A percentile compares a stretch with the other conserved stretches of the same genome.
These are phyloP conservation scores for Phellinidium pouzarii DNA, from an alignment of 1,284 basidiomycete species.

Conservation along the genomic window DNA sequence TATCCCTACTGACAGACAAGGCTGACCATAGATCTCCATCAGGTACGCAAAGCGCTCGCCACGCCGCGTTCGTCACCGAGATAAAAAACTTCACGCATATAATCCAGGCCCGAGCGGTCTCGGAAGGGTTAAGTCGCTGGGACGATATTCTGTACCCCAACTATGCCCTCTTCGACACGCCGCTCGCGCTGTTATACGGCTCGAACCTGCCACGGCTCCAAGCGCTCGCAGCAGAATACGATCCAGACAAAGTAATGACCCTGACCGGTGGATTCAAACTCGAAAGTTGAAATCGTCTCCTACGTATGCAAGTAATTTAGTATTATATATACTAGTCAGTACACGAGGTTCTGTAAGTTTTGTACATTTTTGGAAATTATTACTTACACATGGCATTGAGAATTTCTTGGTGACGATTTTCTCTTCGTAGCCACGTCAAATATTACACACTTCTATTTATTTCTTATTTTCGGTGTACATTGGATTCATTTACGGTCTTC, in stretches of 20 bases:
- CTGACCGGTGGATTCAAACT: slow-evolving; percentile 15
- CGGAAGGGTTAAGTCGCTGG: slow-evolving; percentile 16
- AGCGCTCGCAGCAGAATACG: slow-evolving; percentile 11
- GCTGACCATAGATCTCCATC: background rate
- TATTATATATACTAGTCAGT: too few species aligned
- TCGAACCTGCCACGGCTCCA: slow-evolving; percentile 6
- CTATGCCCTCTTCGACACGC: slow-evolving; percentile 18
- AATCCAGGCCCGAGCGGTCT: slow-evolving; percentile 13
- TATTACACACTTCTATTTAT: too few species aligned
- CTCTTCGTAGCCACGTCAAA: too few species aligned
- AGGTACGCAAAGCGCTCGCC: background rate
- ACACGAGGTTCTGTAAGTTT: too few species aligned
- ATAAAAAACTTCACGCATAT: slow-evolving; percentile 9
- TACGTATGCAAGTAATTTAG: background rate
- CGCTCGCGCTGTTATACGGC: slow-evolving; percentile 20
- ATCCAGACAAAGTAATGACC: slow-evolving; percentile 12
- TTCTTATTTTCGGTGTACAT: too few species aligned
- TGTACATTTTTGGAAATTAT: too few species aligned
- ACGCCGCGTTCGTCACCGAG: slow-evolving; percentile 1
- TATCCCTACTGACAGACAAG: background rate
- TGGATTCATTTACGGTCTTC: too few species aligned
- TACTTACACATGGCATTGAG: too few species aligned
- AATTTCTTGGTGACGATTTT: too few species aligned
- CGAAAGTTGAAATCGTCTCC: slow-evolving; percentile 1
- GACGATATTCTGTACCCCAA: slow-evolving; percentile 21